These are phyloP conservation scores for Scytalidium sp. DNA, from an alignment of 2,329 filamentous ascomycete species.

Conservation along the genomic window DNA sequence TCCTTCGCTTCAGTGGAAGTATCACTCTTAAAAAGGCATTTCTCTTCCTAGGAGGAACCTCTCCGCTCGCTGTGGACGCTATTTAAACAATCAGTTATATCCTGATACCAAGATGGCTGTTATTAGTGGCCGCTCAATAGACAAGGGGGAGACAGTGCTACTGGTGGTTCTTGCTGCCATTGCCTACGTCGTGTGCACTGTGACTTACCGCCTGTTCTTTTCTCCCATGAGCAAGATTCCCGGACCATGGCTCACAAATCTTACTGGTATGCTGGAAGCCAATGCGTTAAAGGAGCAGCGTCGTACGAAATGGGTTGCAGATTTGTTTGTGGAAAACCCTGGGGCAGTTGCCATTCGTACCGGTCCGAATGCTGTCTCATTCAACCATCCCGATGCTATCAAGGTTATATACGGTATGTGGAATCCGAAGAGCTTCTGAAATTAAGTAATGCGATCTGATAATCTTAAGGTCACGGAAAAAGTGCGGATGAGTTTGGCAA, in stretches of 20 bases:
- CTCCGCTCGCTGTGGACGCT: too few species aligned
- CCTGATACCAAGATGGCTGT: neutral
- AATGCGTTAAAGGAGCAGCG: slow-evolving; percentile 12
- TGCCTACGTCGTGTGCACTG: slow-evolving; percentile 1
- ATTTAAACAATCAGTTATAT: neutral
- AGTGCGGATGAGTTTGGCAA: slow-evolving; percentile 12
- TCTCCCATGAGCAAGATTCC: slow-evolving; percentile 12
- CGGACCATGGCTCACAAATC: slow-evolving; percentile 7
- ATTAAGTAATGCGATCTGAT: neutral
- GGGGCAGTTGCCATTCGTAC: slow-evolving; percentile 10
- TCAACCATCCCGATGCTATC: slow-evolving; percentile 12
- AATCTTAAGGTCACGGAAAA: slow-evolving; percentile 10
- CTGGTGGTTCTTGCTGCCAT: neutral
- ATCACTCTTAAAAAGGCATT: too few species aligned
- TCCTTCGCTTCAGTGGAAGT: too few species aligned
- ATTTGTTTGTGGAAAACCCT: slow-evolving; percentile 7
- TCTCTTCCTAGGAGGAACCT: too few species aligned
- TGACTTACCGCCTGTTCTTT: slow-evolving; percentile 9
- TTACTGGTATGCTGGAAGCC: slow-evolving; percentile 6
- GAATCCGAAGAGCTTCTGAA: neutral
- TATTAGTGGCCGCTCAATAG: neutral
- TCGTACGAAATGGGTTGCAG: slow-evolving; percentile 7
- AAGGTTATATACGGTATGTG: slow-evolving; percentile 9
- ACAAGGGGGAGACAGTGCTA: neutral
- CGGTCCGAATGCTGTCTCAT: slow-evolving; percentile 9